These are phyloP conservation scores for Rhodosporidiobolus sp. DNA, from an alignment of 768 basidiomycete species.

Conservation along the genomic window DNA sequence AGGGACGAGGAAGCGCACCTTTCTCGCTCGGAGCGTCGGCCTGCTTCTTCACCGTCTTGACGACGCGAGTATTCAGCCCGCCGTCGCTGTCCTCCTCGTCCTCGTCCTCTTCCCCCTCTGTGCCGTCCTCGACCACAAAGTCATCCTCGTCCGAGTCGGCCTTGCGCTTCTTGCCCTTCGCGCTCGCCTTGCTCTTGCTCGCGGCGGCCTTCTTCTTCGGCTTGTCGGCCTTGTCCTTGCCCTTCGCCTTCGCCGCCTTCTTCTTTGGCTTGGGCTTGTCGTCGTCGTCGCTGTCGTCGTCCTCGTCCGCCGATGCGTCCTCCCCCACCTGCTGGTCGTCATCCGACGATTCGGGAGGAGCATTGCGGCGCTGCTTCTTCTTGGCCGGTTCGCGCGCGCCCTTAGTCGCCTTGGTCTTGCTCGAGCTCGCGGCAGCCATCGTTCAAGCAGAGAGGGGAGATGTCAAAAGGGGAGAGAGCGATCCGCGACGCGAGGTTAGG, in stretches of 20 bases:
- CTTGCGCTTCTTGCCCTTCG: constrained; percentile 37
- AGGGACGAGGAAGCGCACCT: constrained; percentile 58
- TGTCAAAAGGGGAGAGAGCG: neutral
- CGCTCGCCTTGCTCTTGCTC: constrained; percentile 30
- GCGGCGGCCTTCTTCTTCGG: neutral
- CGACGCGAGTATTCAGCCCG: constrained; percentile 69
- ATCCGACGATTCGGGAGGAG: neutral
- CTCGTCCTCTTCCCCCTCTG: constrained; percentile 28
- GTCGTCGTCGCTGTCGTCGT: neutral
- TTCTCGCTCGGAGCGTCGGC: constrained; percentile 81
- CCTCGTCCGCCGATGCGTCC: neutral
- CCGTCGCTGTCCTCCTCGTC: constrained; percentile 23
- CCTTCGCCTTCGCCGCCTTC: neutral
- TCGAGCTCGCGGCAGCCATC: neutral
- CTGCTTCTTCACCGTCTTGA: constrained; percentile 66
- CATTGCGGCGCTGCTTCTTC: neutral
- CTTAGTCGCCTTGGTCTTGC: neutral
- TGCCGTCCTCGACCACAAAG: neutral
- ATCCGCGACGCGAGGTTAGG: no score
- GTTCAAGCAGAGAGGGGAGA: neutral
- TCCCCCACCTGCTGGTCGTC: neutral
- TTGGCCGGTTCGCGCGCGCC: neutral
- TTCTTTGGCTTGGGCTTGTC: neutral
- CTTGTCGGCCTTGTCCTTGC: constrained; percentile 9
- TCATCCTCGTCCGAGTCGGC: constrained; percentile 32